A percentile compares a stretch with the other conserved stretches of the same genome.
Conservation (phyloP, 345 rosid species). For the Excoecaria cochinchinensis region DNA sequence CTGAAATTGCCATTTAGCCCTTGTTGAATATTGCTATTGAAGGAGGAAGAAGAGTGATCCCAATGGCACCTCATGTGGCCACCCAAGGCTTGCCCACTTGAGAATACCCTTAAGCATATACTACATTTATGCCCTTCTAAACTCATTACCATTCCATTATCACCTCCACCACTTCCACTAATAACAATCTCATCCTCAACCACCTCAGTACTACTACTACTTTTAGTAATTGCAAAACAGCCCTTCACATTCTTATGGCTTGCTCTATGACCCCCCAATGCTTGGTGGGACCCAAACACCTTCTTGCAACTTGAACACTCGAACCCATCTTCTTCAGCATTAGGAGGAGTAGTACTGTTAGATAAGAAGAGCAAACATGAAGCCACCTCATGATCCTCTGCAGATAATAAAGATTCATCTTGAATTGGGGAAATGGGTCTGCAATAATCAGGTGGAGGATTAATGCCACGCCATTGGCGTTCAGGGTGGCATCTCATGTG, state of each 20-base stretch:
- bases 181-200: slow-evolving; percentile 8
- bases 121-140: slow-evolving; percentile 41
- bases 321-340: slow-evolving; percentile 15
- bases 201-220: background rate
- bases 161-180: background rate
- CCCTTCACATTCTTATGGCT: slow-evolving; percentile 84
- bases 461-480: slow-evolving; percentile 57
- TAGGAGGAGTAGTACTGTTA: background rate
- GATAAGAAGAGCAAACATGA: slow-evolving; percentile 57
- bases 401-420: slow-evolving; percentile 33
- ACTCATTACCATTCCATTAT: slow-evolving; percentile 2
- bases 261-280: slow-evolving; percentile 86
- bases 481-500: slow-evolving; percentile 87
- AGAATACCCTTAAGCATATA: slow-evolving; percentile 56
- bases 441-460: slow-evolving; percentile 39
- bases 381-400: slow-evolving; percentile 72
- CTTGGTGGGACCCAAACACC: slow-evolving; percentile 84
- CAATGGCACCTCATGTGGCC: slow-evolving; percentile 97
- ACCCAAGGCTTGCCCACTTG: slow-evolving; percentile 82
- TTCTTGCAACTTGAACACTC: slow-evolving; percentile 83
- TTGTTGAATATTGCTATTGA: background rate
- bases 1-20: background rate
- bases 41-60: slow-evolving; percentile 37
- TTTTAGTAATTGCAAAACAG: slow-evolving; percentile 59
- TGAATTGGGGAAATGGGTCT: slow-evolving; percentile 15